Percentiles rank a stretch among this genome's conserved stretches.
These are phyloP conservation scores for Circinella umbellata DNA, from an alignment of 371 early-diverging fungal species.

Conservation along the genomic window DNA sequence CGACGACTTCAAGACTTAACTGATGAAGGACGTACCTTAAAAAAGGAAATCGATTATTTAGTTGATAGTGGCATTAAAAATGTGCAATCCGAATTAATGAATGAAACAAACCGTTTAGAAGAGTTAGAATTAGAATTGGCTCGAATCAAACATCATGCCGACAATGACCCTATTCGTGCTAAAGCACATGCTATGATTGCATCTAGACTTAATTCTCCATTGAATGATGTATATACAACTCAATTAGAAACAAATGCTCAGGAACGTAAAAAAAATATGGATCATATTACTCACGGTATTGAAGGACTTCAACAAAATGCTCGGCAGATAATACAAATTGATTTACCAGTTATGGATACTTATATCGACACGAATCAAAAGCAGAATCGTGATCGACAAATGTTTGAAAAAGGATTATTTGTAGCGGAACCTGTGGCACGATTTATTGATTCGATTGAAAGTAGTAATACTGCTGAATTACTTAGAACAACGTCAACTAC, in stretches of 20 bases:
- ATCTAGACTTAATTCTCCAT: neutral
- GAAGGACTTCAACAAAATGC: constrained; percentile 6
- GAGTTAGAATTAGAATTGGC: constrained; percentile 18
- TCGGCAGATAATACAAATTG: neutral
- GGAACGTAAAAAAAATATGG: neutral
- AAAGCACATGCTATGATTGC: constrained; percentile 5
- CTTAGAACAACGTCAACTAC: neutral
- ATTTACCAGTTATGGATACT: constrained; percentile 4
- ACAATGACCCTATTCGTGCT: neutral
- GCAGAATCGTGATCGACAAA: constrained; percentile 34
- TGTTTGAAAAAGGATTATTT: constrained; percentile 54
- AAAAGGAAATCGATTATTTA: constrained; percentile 45
- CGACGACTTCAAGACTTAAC: constrained; percentile 38
- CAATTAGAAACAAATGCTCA: neutral
- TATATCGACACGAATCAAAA: neutral
- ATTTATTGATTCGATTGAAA: constrained; percentile 39
- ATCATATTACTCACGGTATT: constrained; percentile 1
- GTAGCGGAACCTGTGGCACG: constrained; percentile 37
- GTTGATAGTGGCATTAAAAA: constrained; percentile 29
- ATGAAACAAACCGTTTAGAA: constrained; percentile 31
- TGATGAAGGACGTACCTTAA: constrained; percentile 31
- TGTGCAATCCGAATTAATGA: constrained; percentile 19
- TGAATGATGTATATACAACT: neutral
- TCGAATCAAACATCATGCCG: constrained; percentile 9
- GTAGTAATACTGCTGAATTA: neutral